These are phyloP conservation scores for Salvia rosmarinus DNA, from an alignment of 257 asterid genomes.

Conservation along the genomic window DNA sequence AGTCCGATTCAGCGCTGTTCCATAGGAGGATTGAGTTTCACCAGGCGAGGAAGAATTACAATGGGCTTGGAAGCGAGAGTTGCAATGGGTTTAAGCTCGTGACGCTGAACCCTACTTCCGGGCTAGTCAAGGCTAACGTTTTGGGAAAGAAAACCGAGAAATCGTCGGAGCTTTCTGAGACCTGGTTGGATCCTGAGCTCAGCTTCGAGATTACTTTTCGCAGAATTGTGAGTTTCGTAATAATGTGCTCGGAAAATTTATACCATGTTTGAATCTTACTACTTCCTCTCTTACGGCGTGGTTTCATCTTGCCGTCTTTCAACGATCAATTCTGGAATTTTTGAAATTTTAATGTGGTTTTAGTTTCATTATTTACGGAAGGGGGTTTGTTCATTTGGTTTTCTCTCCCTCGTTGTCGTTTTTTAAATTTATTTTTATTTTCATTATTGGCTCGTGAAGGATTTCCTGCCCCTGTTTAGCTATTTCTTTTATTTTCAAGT, in stretches of 20 bases:
- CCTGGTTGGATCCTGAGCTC: constrained; percentile 79
- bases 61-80: constrained; percentile 54
- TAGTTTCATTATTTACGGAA: not conserved
- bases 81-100: constrained; percentile 81
- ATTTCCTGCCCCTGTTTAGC: not conserved
- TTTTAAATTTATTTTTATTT: no score
- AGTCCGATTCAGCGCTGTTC: constrained; percentile 43
- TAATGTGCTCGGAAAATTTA: not conserved
- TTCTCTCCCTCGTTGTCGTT: not conserved
- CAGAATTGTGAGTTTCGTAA: constrained; percentile 73
- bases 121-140: constrained; percentile 27
- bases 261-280: not conserved
- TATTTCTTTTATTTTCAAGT: not conserved
- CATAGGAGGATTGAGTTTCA: constrained; percentile 81
- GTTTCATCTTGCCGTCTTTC: not conserved
- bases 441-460: not conserved
- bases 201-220: constrained; percentile 68
- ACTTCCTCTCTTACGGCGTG: not conserved
- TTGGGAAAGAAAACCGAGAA: constrained; percentile 40
- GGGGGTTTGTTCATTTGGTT: not conserved
- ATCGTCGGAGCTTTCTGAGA: constrained; percentile 41
- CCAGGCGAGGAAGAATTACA: constrained; percentile 58
- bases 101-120: constrained; percentile 68
- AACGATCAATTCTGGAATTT: not conserved
- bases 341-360: not conserved